Conservation (phyloP, 768 basidiomycete genomes). For the Agaricus sinodeliciosus region DNA sequence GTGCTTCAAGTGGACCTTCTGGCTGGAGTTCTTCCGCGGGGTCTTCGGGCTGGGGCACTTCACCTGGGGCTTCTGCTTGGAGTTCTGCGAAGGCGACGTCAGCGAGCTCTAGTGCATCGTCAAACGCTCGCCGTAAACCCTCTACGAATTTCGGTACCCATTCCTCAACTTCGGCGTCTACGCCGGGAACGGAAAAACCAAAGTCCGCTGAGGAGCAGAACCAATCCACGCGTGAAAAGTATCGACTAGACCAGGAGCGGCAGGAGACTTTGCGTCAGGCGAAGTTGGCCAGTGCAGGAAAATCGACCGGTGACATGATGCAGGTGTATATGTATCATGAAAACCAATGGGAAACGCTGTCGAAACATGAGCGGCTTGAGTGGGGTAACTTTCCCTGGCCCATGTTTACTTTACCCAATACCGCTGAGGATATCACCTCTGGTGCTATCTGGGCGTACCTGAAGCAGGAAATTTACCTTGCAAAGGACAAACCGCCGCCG, state of each 20-base stretch:
- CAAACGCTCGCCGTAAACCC: constrained; percentile 24
- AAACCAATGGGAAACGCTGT: constrained; percentile 48
- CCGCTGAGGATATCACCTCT: constrained; percentile 56
- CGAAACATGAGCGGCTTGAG: constrained; percentile 33
- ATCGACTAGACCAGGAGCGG: constrained; percentile 61
- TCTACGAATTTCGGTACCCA: constrained; percentile 26
- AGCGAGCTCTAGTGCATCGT: constrained; percentile 16
- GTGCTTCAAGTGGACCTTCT: too few species aligned
- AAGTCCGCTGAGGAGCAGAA: constrained; percentile 60
- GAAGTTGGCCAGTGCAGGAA: constrained; percentile 41
- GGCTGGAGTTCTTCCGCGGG: constrained; percentile 22
- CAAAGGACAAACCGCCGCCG: constrained; percentile 44
- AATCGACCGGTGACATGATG: constrained; percentile 51
- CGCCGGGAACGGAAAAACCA: constrained; percentile 50
- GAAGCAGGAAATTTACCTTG: constrained; percentile 44
- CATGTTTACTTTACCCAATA: constrained; percentile 46
- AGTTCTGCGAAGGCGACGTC: constrained; percentile 22
- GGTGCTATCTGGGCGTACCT: constrained; percentile 55
- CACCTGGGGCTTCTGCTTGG: constrained; percentile 16
- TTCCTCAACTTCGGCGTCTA: constrained; percentile 14
- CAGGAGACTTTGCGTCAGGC: constrained; percentile 49
- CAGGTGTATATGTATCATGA: constrained; percentile 58
- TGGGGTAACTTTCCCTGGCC: constrained; percentile 79
- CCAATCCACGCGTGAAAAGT: constrained; percentile 60
- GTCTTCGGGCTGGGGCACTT: constrained; percentile 17